A percentile compares a stretch with the other conserved stretches of the same genome.
Evolutionary conservation across 176 grass and related monocot genomes (phyloP).

Genomic region (Aegilops speltoides): DNA sequence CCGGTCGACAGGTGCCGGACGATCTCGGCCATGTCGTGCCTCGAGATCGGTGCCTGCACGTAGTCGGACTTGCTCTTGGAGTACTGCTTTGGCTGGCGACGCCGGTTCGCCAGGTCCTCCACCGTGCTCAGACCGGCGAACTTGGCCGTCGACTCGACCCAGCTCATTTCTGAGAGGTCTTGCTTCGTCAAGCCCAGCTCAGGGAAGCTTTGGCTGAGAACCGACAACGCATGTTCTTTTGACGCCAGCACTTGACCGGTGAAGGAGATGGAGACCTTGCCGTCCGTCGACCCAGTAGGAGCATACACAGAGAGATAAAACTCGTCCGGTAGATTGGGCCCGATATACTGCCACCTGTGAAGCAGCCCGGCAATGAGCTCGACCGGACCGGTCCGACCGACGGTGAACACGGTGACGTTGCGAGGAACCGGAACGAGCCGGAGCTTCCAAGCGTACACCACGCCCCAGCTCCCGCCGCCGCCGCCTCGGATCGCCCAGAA

Average conservation of each 20-base stretch:
- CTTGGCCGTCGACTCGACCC: conserved; percentile 58
- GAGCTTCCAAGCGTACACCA: conserved; percentile 80
- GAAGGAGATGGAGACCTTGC: conserved; percentile 40
- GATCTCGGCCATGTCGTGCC: background rate
- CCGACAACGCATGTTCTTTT: conserved; percentile 6
- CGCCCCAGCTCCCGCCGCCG: conserved; percentile 76
- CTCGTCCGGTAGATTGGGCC: conserved; percentile 46
- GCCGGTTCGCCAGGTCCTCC: conserved; percentile 25
- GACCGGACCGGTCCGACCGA: background rate
- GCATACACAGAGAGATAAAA: conserved; percentile 49
- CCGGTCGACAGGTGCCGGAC: conserved; percentile 28
- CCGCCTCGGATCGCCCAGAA: conserved; percentile 81
- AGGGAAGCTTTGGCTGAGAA: conserved; percentile 28
- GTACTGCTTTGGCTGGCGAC: background rate
- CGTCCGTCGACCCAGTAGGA: conserved; percentile 4
- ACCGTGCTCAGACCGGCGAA: conserved; percentile 12
- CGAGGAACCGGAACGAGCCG: conserved; percentile 48
- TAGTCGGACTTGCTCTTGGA: conserved; percentile 71
- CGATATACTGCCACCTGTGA: conserved; percentile 56
- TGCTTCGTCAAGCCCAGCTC: conserved; percentile 40
- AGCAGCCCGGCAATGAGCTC: conserved; percentile 37
- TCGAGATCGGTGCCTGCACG: conserved; percentile 26
- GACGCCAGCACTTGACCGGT: conserved; percentile 31
- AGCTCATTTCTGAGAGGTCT: conserved; percentile 44
- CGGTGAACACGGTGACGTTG: conserved; percentile 36